These are phyloP conservation scores for Dendrobium officinale DNA, from an alignment of 106 monocot genomes.

Conservation along the genomic window DNA sequence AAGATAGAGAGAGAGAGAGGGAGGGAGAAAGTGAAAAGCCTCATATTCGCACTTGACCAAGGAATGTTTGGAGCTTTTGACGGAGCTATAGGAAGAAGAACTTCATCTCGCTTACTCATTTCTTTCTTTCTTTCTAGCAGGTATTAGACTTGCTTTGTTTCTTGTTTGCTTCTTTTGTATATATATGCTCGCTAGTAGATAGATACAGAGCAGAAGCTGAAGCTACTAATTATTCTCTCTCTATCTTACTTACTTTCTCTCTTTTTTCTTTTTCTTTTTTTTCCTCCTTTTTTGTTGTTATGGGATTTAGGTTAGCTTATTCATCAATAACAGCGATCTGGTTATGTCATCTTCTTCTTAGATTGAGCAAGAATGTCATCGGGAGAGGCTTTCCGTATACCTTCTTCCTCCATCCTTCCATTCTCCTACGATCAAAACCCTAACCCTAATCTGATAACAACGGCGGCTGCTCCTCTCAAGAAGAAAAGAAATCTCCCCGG, in stretches of 20 bases:
- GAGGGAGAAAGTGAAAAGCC: not conserved
- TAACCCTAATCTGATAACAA: not conserved
- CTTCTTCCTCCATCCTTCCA: not conserved
- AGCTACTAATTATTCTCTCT: not conserved
- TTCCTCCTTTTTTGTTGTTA: not conserved
- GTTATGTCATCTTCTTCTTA: not conserved
- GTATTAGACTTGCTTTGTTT: too few relatives aligned
- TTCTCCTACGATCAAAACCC: not conserved
- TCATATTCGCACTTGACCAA: not conserved
- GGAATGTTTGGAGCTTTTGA: conserved; percentile 3
- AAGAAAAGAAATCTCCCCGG: conserved; percentile 12
- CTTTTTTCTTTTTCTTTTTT: not conserved
- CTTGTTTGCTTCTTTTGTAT: too few relatives aligned
- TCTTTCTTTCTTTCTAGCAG: too few relatives aligned
- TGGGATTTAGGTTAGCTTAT: not conserved
- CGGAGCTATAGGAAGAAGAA: not conserved
- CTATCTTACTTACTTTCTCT: not conserved
- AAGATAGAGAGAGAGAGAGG: too few relatives aligned
- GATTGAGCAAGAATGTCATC: not conserved
- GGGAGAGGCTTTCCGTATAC: not conserved
- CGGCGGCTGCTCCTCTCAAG: not conserved
- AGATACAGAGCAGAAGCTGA: not conserved
- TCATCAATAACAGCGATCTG: too few relatives aligned
- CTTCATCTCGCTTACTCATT: not conserved
- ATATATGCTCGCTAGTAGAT: not conserved